phyloP scores from a whole-genome alignment of 306 rosid genomes.

The Pyrus communis region DNA sequence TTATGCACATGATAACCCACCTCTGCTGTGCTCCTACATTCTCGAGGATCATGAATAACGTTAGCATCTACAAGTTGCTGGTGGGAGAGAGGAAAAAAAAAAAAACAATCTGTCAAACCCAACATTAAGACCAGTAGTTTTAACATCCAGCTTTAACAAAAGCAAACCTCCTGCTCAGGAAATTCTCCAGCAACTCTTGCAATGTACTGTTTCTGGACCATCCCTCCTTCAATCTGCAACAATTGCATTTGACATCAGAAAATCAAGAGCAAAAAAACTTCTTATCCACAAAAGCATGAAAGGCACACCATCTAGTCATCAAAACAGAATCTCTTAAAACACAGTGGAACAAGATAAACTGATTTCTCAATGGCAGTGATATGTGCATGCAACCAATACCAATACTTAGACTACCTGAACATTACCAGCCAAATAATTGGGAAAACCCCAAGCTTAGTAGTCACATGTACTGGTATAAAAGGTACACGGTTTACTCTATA shows the following conservation, averaged over 20 bases:
- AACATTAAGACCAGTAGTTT: neutral
- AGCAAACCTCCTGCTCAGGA: conserved; percentile 56
- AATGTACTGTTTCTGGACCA: conserved; percentile 68
- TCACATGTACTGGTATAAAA: neutral
- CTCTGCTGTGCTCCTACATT: conserved; percentile 84
- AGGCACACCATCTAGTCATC: neutral
- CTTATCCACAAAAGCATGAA: neutral
- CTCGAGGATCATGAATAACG: conserved; percentile 72
- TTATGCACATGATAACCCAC: conserved; percentile 28
- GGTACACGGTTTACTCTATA: neutral
- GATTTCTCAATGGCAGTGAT: neutral
- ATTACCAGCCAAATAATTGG: neutral
- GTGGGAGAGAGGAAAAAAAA: conserved; percentile 16
- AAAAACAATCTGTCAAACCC: conserved; percentile 2
- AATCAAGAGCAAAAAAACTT: neutral
- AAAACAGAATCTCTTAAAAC: neutral
- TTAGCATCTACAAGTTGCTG: conserved; percentile 73
- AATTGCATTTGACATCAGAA: neutral
- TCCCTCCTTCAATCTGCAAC: conserved; percentile 79
- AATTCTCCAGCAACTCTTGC: conserved; percentile 76
- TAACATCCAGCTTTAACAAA: conserved; percentile 20
- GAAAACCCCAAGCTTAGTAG: neutral
- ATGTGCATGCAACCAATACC: neutral
- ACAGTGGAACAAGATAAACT: neutral
- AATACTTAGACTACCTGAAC: neutral